Base-by-base conservation (phyloP, 257 asterid species). In the Capsicum pubescens region DNA sequence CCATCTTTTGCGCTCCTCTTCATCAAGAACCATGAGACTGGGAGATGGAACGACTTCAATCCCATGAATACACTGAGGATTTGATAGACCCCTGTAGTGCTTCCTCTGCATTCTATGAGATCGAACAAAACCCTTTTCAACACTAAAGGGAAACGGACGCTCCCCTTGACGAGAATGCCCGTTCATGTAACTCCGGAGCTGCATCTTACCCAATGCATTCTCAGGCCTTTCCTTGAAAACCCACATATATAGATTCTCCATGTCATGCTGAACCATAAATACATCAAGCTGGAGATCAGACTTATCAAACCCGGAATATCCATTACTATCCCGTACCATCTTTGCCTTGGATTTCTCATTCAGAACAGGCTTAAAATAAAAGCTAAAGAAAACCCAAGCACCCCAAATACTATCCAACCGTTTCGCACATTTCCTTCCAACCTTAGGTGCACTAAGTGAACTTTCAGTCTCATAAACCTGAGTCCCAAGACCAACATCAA, bases 191-290 rank as follows among this genome's bases (percentile, higher is more conserved):
- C 99, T 95, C 80, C 99, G 85, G 16, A 95, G 97, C 88, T 95
- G 99, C 99, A 95, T 95, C 88, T 95, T 95, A 13, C 99, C 99
- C 16, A 95, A 81, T 21, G 99, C 97, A 81, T 94, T 92, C 79
- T 94, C 98, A 0, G 99, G 99, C 83, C 93, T 90, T 78, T 92
- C 98, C 86, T 95, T 95, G 87, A 95, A 95, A 56, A 90, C 96
- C 99, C 99, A 95, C 99, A 95, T 95, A 90, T 95, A 95, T 95
- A 95, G 90, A 67, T 95, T 95, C 94, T 95, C 99, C 99, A 95
- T 95, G 63, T 95, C 99, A 66, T 95, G 99, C 68, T 94, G 98
- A 57, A 95, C 99, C 97, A 94, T 95, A 93, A 95, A 95, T 3
- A 88, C 90, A 64, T 94, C 99, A 42, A 93, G 92, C 83, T 94